Percentiles rank a stretch among this genome's conserved stretches.
These are phyloP conservation scores for Solanum commersonii DNA, from an alignment of 257 asterid genomes.

Conservation along the genomic window DNA sequence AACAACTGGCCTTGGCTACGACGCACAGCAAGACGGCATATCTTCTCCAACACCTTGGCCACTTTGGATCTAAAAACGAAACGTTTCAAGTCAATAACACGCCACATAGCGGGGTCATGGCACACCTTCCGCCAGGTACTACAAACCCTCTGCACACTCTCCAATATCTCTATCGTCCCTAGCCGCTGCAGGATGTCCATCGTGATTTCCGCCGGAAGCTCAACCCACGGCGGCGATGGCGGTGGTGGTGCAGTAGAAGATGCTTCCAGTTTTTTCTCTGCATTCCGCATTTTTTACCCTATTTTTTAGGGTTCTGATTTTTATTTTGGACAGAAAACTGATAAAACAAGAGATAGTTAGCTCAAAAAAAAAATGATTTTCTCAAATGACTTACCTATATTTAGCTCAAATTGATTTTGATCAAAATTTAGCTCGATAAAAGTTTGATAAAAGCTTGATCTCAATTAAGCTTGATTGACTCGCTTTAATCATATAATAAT, in stretches of 20 bases:
- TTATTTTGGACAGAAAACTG: not conserved
- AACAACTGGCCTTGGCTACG: slow-evolving; percentile 18
- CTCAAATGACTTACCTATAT: no score
- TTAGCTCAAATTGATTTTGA: no score
- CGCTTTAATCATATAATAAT: no score
- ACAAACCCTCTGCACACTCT: not conserved
- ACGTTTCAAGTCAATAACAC: not conserved
- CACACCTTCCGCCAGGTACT: not conserved
- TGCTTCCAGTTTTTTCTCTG: not conserved
- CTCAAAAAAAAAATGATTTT: no score
- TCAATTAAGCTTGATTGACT: not conserved
- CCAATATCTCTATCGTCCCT: not conserved
- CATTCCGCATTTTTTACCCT: not conserved
- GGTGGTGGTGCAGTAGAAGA: not conserved
- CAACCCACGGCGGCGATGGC: not conserved
- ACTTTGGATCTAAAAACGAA: not conserved
- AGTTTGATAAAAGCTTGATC: not conserved
- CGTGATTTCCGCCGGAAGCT: not conserved
- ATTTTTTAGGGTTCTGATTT: not conserved
- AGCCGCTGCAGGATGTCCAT: not conserved
- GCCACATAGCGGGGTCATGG: slow-evolving; percentile 10
- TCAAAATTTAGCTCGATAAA: not conserved
- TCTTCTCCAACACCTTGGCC: not conserved
- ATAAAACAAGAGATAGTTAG: not conserved
- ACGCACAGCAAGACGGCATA: slow-evolving; percentile 1